Percentiles rank a stretch among this genome's conserved stretches.
Conservation (phyloP, 2,329 filamentous ascomycete species). For the Talaromyces piceae region DNA sequence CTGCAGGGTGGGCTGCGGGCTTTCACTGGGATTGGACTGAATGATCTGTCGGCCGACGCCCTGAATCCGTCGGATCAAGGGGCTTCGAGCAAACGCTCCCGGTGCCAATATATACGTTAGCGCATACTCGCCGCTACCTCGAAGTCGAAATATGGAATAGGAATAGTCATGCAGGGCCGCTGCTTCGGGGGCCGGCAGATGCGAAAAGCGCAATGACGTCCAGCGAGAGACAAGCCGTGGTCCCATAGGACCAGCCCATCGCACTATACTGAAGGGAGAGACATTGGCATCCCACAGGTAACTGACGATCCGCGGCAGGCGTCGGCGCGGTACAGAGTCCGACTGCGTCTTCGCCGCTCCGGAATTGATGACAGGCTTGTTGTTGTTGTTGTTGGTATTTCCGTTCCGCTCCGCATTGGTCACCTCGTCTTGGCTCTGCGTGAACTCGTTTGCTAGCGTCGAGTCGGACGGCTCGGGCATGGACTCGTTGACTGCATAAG, state of each 20-base stretch:
- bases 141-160: slow-evolving; percentile 87
- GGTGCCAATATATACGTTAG: slow-evolving; percentile 88
- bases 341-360: slow-evolving; percentile 42
- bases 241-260: slow-evolving; percentile 80
- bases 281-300: slow-evolving; percentile 97
- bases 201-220: slow-evolving; percentile 87
- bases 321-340: slow-evolving; percentile 48
- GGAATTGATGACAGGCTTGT: slow-evolving; percentile 24
- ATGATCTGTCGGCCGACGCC: slow-evolving; percentile 69
- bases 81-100: slow-evolving; percentile 82
- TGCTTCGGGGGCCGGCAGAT: slow-evolving; percentile 71
- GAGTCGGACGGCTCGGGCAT: slow-evolving; percentile 72
- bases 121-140: slow-evolving; percentile 88
- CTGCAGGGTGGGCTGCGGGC: slow-evolving; percentile 11
- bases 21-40: slow-evolving; percentile 19
- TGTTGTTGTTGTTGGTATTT: slow-evolving; percentile 39
- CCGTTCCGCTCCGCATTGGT: slow-evolving; percentile 19
- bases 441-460: slow-evolving; percentile 68
- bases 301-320: slow-evolving; percentile 75
- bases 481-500: slow-evolving; percentile 72
- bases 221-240: slow-evolving; percentile 89
- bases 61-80: slow-evolving; percentile 79
- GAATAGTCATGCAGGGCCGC: slow-evolving; percentile 85
- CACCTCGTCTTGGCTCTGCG: slow-evolving; percentile 55
- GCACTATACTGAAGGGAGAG: slow-evolving; percentile 85